Percentiles rank a stretch among this genome's conserved stretches.
These are phyloP conservation scores for Monosporascus sp. DNA, from an alignment of 2,329 filamentous ascomycete species.

Conservation along the genomic window DNA sequence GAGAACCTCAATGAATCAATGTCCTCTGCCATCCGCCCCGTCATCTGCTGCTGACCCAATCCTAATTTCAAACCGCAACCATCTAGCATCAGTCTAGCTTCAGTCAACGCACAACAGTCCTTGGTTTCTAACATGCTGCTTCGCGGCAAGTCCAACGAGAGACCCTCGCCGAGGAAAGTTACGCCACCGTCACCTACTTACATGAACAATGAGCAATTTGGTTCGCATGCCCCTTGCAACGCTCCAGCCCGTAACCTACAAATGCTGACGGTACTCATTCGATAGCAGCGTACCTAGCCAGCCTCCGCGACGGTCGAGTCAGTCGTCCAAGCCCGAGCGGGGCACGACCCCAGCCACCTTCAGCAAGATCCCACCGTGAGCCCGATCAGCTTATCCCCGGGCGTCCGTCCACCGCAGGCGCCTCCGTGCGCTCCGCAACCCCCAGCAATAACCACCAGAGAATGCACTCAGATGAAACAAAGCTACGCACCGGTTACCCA, in stretches of 20 bases:
- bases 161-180: slow-evolving; percentile 42
- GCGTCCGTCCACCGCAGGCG: slow-evolving; percentile 25
- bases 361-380: slow-evolving; percentile 25
- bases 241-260: not conserved
- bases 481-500: slow-evolving; percentile 30
- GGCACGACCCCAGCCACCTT: slow-evolving; percentile 56
- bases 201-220: slow-evolving; percentile 64
- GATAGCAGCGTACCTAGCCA: slow-evolving; percentile 64
- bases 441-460: slow-evolving; percentile 27
- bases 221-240: slow-evolving; percentile 34
- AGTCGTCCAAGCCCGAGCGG: slow-evolving; percentile 68
- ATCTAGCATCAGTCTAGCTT: not conserved
- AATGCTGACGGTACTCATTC: not conserved
- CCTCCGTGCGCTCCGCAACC: slow-evolving; percentile 26
- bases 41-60: no score
- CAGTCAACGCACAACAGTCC: not conserved
- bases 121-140: slow-evolving; percentile 11
- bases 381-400: slow-evolving; percentile 19
- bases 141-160: slow-evolving; percentile 26
- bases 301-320: slow-evolving; percentile 63
- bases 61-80: not conserved
- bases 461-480: slow-evolving; percentile 23
- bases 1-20: not conserved
- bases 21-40: no score
- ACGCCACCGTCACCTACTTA: slow-evolving; percentile 58